Evolutionary conservation across 768 basidiomycete genomes (phyloP), one percentile per base, ranked within the genome.

Genomic region (Jaapia argillacea): DNA sequence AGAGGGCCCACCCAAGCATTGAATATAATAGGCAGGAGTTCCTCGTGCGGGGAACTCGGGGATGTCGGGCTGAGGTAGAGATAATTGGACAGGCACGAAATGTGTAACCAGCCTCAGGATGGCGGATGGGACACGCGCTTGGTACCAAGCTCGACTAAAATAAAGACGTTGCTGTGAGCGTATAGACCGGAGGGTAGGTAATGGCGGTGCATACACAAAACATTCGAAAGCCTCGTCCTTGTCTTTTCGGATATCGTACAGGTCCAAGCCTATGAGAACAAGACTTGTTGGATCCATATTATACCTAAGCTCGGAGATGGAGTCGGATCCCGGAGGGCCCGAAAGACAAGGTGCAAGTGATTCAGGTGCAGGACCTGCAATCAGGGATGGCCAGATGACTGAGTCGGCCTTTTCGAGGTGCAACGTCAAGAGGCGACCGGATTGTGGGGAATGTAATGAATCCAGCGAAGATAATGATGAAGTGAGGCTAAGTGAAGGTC

Each of bases 281-380:
- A 89, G 64, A 60, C 85, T 88, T 12, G 86, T 89, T 1, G 86
- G 79, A 57, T 89, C 86, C 83, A 89, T 86, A 51, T 89, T 88
- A 51, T 83, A 89, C 52, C 74, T 71, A 37, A 74, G 69, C 45
- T 87, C 43, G 66, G 58, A 44, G 69, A 71, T 42, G 65, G 68
- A 46, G 58, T 75, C 67, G 56, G 77, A 75, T 5, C 77, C 66
- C 25, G 76, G 64, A 1, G 79, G 70, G 43, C 72, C 69, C 3
- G 70, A 61, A 16, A 71, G 58, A 41, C 60, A 66, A 3, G 79
- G 72, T 0, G 80, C 75, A 4, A 85, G 56, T 7, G 72, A 62
- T 39, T 75, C 74, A 1, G 83, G 80, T 6, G 76, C 82, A 6
- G 86, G 81, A 24, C 86, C 72, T n/a, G 84, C 71, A 40, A 89